These are phyloP conservation scores for Lepidium sativum DNA, from an alignment of 345 rosid genomes.

Conservation along the genomic window DNA sequence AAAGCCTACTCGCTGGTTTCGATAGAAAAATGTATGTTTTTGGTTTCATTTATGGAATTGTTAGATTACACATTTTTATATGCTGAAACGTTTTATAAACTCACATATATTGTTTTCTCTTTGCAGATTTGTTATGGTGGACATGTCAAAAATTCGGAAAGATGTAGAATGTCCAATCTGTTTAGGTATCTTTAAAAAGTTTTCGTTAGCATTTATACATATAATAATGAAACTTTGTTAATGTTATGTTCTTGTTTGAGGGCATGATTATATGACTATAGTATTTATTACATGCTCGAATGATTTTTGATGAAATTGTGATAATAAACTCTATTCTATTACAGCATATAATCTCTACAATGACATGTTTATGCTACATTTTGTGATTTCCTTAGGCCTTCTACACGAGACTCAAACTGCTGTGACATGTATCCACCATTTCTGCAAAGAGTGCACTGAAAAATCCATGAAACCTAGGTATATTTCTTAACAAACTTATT, in stretches of 20 bases:
- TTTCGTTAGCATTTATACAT: neutral
- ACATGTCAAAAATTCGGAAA: neutral
- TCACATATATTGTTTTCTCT: neutral
- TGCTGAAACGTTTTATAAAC: neutral
- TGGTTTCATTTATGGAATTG: neutral
- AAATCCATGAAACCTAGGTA: neutral
- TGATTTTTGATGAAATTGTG: neutral
- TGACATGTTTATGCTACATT: neutral
- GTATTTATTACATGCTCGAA: neutral
- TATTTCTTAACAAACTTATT: too few relatives aligned
- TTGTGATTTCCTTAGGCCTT: neutral
- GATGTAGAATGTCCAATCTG: neutral
- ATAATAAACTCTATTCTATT: neutral
- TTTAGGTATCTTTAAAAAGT: neutral
- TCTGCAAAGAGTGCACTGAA: neutral
- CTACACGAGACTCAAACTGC: neutral
- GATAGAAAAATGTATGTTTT: too few relatives aligned
- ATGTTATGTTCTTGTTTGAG: neutral
- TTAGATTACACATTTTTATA: neutral
- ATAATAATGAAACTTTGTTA: neutral
- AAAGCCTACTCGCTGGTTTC: too few relatives aligned
- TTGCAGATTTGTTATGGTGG: neutral
- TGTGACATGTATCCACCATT: neutral
- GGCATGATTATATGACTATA: neutral
- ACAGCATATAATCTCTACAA: neutral